Conservation (phyloP, 148 eudicot genomes). For the Tetragonia tetragonoides region DNA sequence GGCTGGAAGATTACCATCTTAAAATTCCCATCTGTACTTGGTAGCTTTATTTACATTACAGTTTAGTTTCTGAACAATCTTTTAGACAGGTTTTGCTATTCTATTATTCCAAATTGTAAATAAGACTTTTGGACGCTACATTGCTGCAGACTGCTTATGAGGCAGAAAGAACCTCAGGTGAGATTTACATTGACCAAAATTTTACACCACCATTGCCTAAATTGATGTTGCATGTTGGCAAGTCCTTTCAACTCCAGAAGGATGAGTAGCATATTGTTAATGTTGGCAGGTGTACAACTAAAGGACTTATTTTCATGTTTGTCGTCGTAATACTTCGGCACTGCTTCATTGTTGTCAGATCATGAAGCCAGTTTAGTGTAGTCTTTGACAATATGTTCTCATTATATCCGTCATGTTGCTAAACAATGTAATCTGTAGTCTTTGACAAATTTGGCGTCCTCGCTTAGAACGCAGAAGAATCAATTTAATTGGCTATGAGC, state of each 20-base stretch:
- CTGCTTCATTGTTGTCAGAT: no score
- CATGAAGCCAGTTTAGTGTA: no score
- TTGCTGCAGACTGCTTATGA: conserved; percentile 16
- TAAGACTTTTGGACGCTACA: conserved; percentile 21
- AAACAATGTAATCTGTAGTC: no score
- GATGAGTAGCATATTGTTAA: not conserved
- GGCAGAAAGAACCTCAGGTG: not conserved
- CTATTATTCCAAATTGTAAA: conserved; percentile 23
- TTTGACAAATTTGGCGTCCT: no score
- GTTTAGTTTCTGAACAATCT: conserved; percentile 4
- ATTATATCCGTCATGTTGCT: no score
- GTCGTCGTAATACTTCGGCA: no score
- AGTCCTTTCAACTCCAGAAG: not conserved
- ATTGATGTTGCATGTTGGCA: not conserved
- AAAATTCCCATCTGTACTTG: not conserved
- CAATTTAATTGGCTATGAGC: no score
- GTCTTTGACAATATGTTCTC: no score
- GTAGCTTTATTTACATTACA: conserved; percentile 6
- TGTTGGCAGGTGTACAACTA: not conserved
- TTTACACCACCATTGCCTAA: not conserved
- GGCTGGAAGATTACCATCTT: conserved; percentile 33
- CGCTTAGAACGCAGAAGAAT: no score
- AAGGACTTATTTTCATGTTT: no score
- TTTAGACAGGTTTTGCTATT: conserved; percentile 11
- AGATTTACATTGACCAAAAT: not conserved